These are phyloP conservation scores for Cnidoscolus chayamansa DNA, from an alignment of 441 rosid genomes.

Conservation along the genomic window DNA sequence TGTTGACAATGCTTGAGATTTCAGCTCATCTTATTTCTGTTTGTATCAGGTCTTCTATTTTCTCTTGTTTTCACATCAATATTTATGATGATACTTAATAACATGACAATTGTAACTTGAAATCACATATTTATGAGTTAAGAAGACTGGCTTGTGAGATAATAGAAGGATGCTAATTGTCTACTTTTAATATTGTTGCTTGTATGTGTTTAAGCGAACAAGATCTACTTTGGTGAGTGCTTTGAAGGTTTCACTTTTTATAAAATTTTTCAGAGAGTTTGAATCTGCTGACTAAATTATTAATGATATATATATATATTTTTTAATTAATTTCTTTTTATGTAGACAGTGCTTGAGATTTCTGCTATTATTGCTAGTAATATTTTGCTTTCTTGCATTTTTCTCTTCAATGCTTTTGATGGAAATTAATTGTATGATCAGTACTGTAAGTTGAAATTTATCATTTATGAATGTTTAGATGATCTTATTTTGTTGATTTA, in stretches of 20 bases:
- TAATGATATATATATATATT: neutral
- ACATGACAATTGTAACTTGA: neutral
- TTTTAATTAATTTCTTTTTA: neutral
- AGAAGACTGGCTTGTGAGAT: neutral
- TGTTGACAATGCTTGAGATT: neutral
- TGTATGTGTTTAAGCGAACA: neutral
- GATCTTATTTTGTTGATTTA: neutral
- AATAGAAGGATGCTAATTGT: neutral
- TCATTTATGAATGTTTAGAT: neutral
- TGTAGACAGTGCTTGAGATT: neutral
- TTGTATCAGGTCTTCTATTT: neutral
- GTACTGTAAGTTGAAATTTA: neutral
- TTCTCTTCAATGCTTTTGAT: neutral
- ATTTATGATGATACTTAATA: neutral
- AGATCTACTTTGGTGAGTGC: neutral
- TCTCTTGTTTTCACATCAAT: neutral
- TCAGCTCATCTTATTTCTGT: neutral
- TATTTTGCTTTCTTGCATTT: conserved; percentile 6
- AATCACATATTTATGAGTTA: neutral
- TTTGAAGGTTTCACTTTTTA: neutral
- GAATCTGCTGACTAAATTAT: neutral
- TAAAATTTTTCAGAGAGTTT: neutral
- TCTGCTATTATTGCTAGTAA: neutral
- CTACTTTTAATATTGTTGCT: neutral
- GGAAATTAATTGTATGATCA: neutral